A percentile compares a stretch with the other conserved stretches of the same genome.
phyloP scores from a whole-genome alignment of 345 rosid species.

The Brassica carinata region DNA sequence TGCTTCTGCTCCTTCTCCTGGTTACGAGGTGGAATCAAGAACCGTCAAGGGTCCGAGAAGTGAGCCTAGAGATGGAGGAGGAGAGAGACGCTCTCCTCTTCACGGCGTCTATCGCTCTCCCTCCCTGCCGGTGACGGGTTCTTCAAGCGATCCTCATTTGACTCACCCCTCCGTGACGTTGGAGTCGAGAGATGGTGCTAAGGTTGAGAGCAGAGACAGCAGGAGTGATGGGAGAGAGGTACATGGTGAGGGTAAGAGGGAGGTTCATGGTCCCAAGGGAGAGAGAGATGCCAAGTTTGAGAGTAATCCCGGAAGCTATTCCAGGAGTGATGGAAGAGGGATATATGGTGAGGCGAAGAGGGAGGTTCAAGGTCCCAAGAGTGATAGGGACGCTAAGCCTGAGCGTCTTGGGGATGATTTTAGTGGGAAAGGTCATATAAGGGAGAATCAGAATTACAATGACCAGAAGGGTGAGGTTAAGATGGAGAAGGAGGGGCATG shows the following conservation, averaged over 20 bases:
- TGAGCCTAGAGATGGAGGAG: conserved; percentile 63
- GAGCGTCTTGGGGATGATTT: conserved; percentile 68
- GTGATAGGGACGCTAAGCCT: conserved; percentile 41
- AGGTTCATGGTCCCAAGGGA: conserved; percentile 57
- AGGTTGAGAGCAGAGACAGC: conserved; percentile 62
- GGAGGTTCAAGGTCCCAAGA: conserved; percentile 45
- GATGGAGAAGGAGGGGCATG: conserved; percentile 67
- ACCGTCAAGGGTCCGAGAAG: conserved; percentile 60
- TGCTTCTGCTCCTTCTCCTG: conserved; percentile 30
- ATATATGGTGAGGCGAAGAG: conserved; percentile 52
- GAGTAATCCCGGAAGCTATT: conserved; percentile 29
- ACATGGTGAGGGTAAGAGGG: conserved; percentile 69
- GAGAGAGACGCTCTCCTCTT: conserved; percentile 81
- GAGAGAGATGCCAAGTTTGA: conserved; percentile 78
- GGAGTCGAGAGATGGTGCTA: conserved; percentile 62
- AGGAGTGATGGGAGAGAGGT: conserved; percentile 65
- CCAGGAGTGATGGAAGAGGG: conserved; percentile 59
- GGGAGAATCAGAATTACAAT: conserved; percentile 51
- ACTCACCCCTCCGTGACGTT: conserved; percentile 27
- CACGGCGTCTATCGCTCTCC: conserved; percentile 61
- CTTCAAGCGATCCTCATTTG: conserved; percentile 59
- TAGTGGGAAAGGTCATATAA: conserved; percentile 33
- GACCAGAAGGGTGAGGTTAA: conserved; percentile 64
- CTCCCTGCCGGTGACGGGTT: conserved; percentile 41
- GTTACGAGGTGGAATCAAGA: conserved; percentile 69